phyloP scores from a whole-genome alignment of 805 yeast genomes.

The Metschnikowia arizonensis region DNA sequence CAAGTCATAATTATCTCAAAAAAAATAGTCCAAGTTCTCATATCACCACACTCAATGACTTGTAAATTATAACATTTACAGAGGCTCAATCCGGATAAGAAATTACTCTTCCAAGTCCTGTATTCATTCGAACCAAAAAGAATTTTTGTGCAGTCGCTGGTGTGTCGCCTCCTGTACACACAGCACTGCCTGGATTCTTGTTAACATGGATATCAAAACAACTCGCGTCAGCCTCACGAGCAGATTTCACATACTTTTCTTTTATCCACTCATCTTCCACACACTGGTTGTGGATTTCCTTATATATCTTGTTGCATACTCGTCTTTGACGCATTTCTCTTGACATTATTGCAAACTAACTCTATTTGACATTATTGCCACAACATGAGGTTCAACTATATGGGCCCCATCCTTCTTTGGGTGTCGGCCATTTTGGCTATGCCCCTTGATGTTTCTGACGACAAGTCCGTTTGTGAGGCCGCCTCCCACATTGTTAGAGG shows the following conservation, averaged over 20 bases:
- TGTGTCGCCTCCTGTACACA: background rate
- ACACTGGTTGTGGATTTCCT: background rate
- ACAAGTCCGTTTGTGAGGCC: slow-evolving; percentile 40
- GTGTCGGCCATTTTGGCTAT: slow-evolving; percentile 8
- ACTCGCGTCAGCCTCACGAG: slow-evolving; percentile 3
- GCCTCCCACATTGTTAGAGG: slow-evolving; percentile 35
- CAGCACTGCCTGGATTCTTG: slow-evolving; percentile 1
- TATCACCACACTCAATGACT: too few species aligned
- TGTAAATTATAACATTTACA: too few species aligned
- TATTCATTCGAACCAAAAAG: background rate
- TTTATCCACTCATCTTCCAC: background rate
- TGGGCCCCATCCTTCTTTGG: slow-evolving; percentile 5
- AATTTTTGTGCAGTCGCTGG: background rate
- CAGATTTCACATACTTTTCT: background rate
- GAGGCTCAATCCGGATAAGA: too few species aligned
- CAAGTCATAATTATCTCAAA: too few species aligned
- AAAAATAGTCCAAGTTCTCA: too few species aligned
- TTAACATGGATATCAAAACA: background rate
- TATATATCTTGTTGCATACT: background rate
- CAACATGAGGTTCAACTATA: background rate
- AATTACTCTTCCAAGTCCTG: background rate
- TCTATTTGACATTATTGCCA: background rate
- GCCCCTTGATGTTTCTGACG: slow-evolving; percentile 34
- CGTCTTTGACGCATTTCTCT: background rate
- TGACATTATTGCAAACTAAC: background rate